Percentiles rank a stretch among this genome's conserved stretches.
These are phyloP conservation scores for Scedosporium dehoogii DNA, from an alignment of 2,329 filamentous ascomycete genomes.

Conservation along the genomic window DNA sequence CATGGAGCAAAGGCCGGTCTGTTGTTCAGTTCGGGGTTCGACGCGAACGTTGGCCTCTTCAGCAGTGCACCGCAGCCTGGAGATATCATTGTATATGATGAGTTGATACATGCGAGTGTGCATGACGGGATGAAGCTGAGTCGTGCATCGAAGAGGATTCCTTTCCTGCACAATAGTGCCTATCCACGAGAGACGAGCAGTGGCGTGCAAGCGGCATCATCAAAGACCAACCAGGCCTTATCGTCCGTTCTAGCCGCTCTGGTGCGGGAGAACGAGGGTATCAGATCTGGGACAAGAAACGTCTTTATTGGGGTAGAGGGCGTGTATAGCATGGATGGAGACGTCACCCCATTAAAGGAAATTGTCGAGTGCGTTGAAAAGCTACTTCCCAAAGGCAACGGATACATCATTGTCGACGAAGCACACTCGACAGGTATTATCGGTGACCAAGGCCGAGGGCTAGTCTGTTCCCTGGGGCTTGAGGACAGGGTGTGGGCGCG, in stretches of 20 bases:
- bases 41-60: constrained; percentile 57
- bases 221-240: neutral
- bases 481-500: constrained; percentile 46
- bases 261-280: constrained; percentile 16
- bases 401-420: constrained; percentile 56
- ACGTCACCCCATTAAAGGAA: constrained; percentile 52
- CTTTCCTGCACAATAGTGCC: constrained; percentile 51
- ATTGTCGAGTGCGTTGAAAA: constrained; percentile 49
- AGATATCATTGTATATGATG: constrained; percentile 61
- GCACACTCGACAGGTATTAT: constrained; percentile 56
- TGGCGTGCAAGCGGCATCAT: neutral
- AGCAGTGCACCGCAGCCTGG: constrained; percentile 47
- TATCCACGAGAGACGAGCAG: neutral
- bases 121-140: constrained; percentile 67
- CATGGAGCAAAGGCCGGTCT: constrained; percentile 35
- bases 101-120: constrained; percentile 66
- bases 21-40: constrained; percentile 51
- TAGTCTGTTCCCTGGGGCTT: constrained; percentile 47
- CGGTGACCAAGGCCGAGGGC: constrained; percentile 43
- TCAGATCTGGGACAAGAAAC: constrained; percentile 31
- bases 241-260: constrained; percentile 13
- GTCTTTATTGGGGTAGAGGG: constrained; percentile 62
- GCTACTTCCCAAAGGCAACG: constrained; percentile 46
- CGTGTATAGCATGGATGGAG: constrained; percentile 78
- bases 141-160: constrained; percentile 34